These are phyloP conservation scores for Fistulina hepatica DNA, from an alignment of 1,284 basidiomycete genomes.

Conservation along the genomic window DNA sequence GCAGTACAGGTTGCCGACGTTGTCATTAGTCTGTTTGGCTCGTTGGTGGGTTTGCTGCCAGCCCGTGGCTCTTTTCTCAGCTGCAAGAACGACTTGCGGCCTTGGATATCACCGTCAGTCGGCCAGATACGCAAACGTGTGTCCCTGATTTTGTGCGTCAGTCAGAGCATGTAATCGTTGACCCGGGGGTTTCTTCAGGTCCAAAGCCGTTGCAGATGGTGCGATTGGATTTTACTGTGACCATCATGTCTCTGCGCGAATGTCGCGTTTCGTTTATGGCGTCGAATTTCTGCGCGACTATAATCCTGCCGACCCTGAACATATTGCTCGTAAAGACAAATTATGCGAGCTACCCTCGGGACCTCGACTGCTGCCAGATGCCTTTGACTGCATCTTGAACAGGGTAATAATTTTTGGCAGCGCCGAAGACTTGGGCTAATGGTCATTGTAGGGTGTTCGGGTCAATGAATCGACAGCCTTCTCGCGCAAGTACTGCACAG, in stretches of 20 bases:
- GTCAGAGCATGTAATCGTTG: background rate
- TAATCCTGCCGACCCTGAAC: slow-evolving; percentile 53
- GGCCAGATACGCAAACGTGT: slow-evolving; percentile 69
- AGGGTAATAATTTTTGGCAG: slow-evolving; percentile 32
- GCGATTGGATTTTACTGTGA: slow-evolving; percentile 75
- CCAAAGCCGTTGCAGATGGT: slow-evolving; percentile 72
- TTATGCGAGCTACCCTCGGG: slow-evolving; percentile 67
- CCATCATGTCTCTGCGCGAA: slow-evolving; percentile 66
- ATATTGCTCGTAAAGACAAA: slow-evolving; percentile 47
- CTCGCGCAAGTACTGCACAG: slow-evolving; percentile 69
- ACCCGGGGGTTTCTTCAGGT: slow-evolving; percentile 28
- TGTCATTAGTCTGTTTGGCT: slow-evolving; percentile 57
- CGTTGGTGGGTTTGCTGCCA: slow-evolving; percentile 71
- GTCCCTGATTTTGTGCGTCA: slow-evolving; percentile 9
- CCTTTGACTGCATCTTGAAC: slow-evolving; percentile 67
- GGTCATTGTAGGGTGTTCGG: slow-evolving; percentile 40
- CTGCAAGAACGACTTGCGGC: slow-evolving; percentile 52
- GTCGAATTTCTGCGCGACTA: slow-evolving; percentile 65
- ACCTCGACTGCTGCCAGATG: slow-evolving; percentile 60
- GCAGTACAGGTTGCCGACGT: slow-evolving; percentile 12
- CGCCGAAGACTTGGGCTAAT: background rate
- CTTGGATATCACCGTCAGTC: slow-evolving; percentile 48
- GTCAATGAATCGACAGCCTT: slow-evolving; percentile 74
- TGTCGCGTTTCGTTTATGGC: slow-evolving; percentile 71
- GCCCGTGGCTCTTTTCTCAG: slow-evolving; percentile 66